phyloP scores from a whole-genome alignment of 768 basidiomycete species.

The Lactifluus subvellereus region DNA sequence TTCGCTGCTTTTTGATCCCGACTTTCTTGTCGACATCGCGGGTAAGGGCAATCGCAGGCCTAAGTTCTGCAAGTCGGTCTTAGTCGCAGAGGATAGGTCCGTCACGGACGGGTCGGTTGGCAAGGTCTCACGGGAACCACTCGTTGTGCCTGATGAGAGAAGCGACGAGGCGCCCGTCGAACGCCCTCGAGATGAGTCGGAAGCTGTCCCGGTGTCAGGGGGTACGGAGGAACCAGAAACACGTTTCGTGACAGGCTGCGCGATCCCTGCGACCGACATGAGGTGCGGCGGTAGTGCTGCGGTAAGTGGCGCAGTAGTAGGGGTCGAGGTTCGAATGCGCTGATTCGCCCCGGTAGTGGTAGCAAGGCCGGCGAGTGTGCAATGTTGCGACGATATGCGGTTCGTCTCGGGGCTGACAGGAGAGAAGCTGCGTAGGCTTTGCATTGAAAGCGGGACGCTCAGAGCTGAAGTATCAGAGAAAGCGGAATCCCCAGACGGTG shows the following conservation, averaged over 20 bases:
- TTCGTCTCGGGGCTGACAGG: neutral
- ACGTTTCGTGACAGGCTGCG: conserved; percentile 12
- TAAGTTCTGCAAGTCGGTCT: conserved; percentile 7
- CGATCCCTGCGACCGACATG: neutral
- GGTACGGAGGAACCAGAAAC: conserved; percentile 1
- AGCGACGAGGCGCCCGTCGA: conserved; percentile 20
- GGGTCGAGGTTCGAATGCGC: neutral
- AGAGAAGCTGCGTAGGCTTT: conserved; percentile 8
- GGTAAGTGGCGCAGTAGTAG: neutral
- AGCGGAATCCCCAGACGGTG: conserved; percentile 15
- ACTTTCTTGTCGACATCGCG: neutral
- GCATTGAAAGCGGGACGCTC: conserved; percentile 5
- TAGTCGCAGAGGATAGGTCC: conserved; percentile 13
- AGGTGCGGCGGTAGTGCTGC: neutral
- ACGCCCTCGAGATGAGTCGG: conserved; percentile 20
- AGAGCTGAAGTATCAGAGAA: conserved; percentile 10
- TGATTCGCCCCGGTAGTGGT: neutral
- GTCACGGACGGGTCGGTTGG: conserved; percentile 23
- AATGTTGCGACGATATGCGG: neutral
- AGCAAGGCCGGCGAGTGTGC: neutral
- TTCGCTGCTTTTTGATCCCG: conserved; percentile 7
- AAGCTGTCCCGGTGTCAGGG: conserved; percentile 1
- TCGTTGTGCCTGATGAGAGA: conserved; percentile 14
- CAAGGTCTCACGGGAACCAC: conserved; percentile 18
- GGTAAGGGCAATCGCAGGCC: conserved; percentile 3